Evolutionary conservation across 2,329 filamentous ascomycete species (phyloP), one percentile per base, ranked within the genome.

Genomic region (Cordyceps pruinosa): DNA sequence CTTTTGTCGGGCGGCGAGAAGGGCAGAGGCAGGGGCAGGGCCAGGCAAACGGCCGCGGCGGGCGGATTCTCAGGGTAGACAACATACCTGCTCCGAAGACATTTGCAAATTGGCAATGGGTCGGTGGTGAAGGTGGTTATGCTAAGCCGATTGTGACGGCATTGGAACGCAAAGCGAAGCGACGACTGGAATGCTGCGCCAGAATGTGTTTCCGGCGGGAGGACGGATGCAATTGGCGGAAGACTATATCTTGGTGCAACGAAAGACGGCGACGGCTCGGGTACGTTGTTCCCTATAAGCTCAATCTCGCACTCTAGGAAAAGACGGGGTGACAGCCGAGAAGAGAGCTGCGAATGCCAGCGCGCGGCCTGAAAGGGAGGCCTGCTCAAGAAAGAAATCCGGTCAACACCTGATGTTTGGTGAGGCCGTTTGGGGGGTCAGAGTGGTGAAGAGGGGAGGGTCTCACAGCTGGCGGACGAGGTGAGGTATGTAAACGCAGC

Each of bases 21-120:
- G n/a, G 42, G 19, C 15, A 7, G 17, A 15, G 15, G 13, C 37
- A 17, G 2, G 21, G 30, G 21, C 39, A 41, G 12, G 13, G 13
- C 32, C 30, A 47, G 6, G 52, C 32, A 21, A 23, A 8, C 39
- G 15, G 41, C 41, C 41, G 41, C 41, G n/a, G n/a, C 41, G 35
- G 2, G n/a, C 28, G 7, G 26, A 5, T 13, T 50, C 35, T 13
- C n/a, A 25, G 44, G 50, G 50, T 12, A 53, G 44, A 41, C 30
- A 60, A 60, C 70, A 69, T 72, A 73, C 70, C 69, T 69, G 66
- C 66, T 73, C 69, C 58, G 70, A 69, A 62, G 68, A 69, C 70
- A 73, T 73, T 63, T 61, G 68, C 26, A 45, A 41, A 25, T 25
- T n/a, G 66, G 61, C 62, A 59, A 62, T 59, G 61, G 57, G 57